These are phyloP conservation scores for Boletus rex-veris DNA, from an alignment of 768 basidiomycete species.

Conservation along the genomic window DNA sequence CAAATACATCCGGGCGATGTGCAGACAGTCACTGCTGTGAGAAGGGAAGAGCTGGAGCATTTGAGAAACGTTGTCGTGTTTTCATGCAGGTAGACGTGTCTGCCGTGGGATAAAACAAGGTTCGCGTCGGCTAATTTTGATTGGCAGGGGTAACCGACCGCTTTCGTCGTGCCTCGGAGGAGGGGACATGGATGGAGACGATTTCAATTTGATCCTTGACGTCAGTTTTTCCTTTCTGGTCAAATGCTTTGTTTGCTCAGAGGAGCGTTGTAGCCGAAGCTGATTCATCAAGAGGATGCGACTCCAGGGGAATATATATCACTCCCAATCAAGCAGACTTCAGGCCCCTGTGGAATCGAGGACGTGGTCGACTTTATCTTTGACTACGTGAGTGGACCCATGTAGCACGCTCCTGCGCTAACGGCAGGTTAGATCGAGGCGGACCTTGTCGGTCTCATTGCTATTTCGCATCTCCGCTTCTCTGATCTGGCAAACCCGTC, in stretches of 20 bases:
- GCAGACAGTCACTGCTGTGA: conserved; percentile 41
- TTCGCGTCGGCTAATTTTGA: conserved; percentile 3
- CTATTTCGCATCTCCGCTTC: conserved; percentile 42
- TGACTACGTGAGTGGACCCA: conserved; percentile 36
- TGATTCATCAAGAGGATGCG: conserved; percentile 24
- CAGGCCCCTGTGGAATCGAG: conserved; percentile 32
- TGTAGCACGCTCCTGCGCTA: not conserved
- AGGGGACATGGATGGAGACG: conserved; percentile 53
- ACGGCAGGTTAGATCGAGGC: conserved; percentile 30
- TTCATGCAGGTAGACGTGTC: conserved; percentile 38
- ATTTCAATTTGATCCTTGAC: conserved; percentile 47
- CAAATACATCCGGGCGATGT: conserved; percentile 52
- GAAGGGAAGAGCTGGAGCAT: conserved; percentile 36
- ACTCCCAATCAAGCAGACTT: conserved; percentile 34
- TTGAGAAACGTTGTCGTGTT: conserved; percentile 49
- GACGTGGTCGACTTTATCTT: conserved; percentile 49
- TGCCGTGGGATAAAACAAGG: not conserved
- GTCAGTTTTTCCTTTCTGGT: conserved; percentile 24
- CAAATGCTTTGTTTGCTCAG: conserved; percentile 8
- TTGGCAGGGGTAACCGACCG: conserved; percentile 39
- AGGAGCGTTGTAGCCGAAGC: conserved; percentile 22
- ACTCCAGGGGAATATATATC: conserved; percentile 40
- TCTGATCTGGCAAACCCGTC: conserved; percentile 38
- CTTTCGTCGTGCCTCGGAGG: conserved; percentile 49
- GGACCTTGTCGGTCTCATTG: conserved; percentile 41